Conservation (phyloP, 2,329 filamentous ascomycete genomes). For the Ophiostoma sp. region DNA sequence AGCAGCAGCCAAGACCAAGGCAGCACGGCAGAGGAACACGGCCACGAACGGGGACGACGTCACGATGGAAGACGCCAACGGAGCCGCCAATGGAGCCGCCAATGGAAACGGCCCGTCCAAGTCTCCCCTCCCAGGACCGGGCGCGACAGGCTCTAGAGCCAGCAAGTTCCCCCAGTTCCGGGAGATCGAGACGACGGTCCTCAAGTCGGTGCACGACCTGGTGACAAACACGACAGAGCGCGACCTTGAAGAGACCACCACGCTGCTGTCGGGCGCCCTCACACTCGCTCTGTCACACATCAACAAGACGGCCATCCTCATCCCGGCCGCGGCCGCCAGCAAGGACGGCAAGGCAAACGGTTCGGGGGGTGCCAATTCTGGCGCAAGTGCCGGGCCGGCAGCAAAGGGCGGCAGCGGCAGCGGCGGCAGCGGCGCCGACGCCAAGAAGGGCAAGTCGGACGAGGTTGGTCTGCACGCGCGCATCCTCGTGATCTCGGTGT, state of each 20-base stretch:
- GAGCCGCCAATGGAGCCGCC: slow-evolving; percentile 8
- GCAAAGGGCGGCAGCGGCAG: slow-evolving; percentile 30
- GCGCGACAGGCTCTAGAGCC: slow-evolving; percentile 40
- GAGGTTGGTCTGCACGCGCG: slow-evolving; percentile 61
- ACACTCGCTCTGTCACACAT: slow-evolving; percentile 86
- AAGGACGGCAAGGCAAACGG: slow-evolving; percentile 37
- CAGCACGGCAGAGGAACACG: background rate
- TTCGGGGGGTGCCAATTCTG: slow-evolving; percentile 23
- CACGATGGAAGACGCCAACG: slow-evolving; percentile 43
- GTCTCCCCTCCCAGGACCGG: slow-evolving; percentile 28
- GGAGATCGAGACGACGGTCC: slow-evolving; percentile 74
- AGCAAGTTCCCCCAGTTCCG: slow-evolving; percentile 95
- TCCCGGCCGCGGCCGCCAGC: slow-evolving; percentile 23
- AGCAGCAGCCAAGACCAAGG: slow-evolving; percentile 26
- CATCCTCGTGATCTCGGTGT: slow-evolving; percentile 86
- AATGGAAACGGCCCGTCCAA: slow-evolving; percentile 27
- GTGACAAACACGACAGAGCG: slow-evolving; percentile 61
- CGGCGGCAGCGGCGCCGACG: slow-evolving; percentile 19
- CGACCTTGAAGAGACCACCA: slow-evolving; percentile 68
- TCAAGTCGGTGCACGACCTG: slow-evolving; percentile 67
- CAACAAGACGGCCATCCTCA: slow-evolving; percentile 58
- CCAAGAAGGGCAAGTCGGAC: slow-evolving; percentile 27
- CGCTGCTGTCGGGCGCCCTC: slow-evolving; percentile 84
- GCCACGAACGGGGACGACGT: slow-evolving; percentile 33
- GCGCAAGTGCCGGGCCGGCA: slow-evolving; percentile 31